A percentile compares a stretch with the other conserved stretches of the same genome.
These are phyloP conservation scores for Crepidotus variabilis DNA, from an alignment of 768 basidiomycete genomes.

Conservation along the genomic window DNA sequence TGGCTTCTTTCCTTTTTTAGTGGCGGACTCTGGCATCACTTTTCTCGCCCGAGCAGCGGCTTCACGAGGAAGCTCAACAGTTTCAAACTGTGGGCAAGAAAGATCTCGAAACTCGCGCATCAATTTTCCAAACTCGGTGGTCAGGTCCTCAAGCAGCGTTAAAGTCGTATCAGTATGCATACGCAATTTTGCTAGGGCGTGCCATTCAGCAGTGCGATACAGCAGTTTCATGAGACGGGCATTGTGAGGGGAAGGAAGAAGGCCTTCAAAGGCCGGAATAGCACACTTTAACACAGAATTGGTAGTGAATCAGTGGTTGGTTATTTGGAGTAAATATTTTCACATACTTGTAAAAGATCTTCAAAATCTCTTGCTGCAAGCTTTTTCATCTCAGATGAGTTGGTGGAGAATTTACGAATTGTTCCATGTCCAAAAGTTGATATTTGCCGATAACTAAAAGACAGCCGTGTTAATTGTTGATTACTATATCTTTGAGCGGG, in stretches of 20 bases:
- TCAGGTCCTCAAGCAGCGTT: slow-evolving; percentile 19
- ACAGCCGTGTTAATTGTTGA: neutral
- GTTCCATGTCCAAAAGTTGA: slow-evolving; percentile 21
- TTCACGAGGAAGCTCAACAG: slow-evolving; percentile 36
- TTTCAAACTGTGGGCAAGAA: slow-evolving; percentile 23
- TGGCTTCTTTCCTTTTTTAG: neutral
- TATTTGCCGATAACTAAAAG: slow-evolving; percentile 17
- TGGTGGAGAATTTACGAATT: slow-evolving; percentile 21
- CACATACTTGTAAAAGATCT: slow-evolving; percentile 37
- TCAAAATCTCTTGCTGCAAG: slow-evolving; percentile 33
- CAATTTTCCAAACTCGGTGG: slow-evolving; percentile 21
- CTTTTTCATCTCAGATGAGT: slow-evolving; percentile 28
- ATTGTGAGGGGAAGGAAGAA: slow-evolving; percentile 26
- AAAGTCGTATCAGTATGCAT: slow-evolving; percentile 27
- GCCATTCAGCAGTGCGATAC: slow-evolving; percentile 32
- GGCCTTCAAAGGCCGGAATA: slow-evolving; percentile 33
- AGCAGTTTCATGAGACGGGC: slow-evolving; percentile 26
- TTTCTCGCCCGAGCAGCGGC: slow-evolving; percentile 22
- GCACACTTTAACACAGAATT: slow-evolving; percentile 26
- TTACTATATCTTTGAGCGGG: neutral
- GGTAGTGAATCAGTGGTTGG: neutral
- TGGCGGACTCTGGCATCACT: slow-evolving; percentile 1
- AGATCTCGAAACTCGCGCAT: slow-evolving; percentile 27
- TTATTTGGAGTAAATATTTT: neutral
- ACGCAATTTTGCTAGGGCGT: slow-evolving; percentile 35